Evolutionary conservation across 2,329 filamentous ascomycete species (phyloP).

Genomic region (Raffaelea arxii): DNA sequence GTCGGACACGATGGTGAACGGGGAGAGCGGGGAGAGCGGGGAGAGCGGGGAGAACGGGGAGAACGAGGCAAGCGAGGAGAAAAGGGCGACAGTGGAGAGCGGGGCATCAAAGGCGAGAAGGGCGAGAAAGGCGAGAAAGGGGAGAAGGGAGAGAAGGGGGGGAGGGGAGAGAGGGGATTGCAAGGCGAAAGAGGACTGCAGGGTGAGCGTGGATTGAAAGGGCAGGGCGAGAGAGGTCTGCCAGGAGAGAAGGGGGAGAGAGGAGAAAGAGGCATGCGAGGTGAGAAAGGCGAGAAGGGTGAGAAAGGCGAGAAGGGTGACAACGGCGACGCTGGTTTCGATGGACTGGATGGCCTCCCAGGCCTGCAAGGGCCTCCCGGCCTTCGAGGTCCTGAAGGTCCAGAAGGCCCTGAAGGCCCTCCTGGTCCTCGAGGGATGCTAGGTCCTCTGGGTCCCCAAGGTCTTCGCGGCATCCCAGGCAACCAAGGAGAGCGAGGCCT

Average conservation of each 20-base stretch:
- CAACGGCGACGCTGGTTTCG: too few species aligned
- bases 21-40: neutral
- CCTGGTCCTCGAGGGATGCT: neutral
- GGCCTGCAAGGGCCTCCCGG: slow-evolving; percentile 1
- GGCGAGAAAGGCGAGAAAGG: neutral
- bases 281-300: neutral
- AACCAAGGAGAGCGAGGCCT: too few species aligned
- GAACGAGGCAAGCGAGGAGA: neutral
- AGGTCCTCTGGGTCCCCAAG: neutral
- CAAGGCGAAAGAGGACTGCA: neutral
- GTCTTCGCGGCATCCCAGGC: too few species aligned
- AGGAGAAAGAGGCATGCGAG: neutral
- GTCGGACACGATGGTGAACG: neutral
- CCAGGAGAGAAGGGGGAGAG: neutral
- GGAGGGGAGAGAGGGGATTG: neutral
- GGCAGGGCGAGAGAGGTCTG: neutral
- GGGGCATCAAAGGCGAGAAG: neutral
- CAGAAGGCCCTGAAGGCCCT: neutral
- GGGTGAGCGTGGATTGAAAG: too few species aligned
- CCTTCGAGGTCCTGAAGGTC: neutral
- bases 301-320: neutral
- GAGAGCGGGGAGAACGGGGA: neutral
- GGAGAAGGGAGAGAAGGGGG: neutral
- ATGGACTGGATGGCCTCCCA: neutral
- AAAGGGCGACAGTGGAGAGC: neutral